Percentiles rank a stretch among this genome's conserved stretches.
phyloP scores from a whole-genome alignment of 106 monocot genomes.

The Dactylorhiza incarnata region DNA sequence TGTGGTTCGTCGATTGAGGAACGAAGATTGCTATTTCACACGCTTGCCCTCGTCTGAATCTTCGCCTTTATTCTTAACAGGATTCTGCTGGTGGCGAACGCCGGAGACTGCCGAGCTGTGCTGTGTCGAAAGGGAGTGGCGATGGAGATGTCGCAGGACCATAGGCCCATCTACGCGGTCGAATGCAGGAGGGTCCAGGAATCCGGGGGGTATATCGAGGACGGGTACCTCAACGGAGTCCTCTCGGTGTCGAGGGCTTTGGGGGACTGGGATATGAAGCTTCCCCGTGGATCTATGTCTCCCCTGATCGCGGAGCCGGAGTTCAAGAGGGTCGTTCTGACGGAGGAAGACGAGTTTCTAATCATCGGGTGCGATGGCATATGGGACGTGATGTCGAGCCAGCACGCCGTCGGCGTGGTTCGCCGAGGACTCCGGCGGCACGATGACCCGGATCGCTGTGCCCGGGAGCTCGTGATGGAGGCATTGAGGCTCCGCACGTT shows the following conservation, averaged over 20 bases:
- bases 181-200: conserved; percentile 38
- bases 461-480: conserved; percentile 52
- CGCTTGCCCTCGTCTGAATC: not conserved
- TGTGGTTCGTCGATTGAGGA: not conserved
- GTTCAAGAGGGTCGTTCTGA: conserved; percentile 23
- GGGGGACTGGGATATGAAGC: conserved; percentile 65
- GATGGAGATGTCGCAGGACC: conserved; percentile 55
- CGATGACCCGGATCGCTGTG: conserved; percentile 46
- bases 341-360: conserved; percentile 63
- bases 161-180: conserved; percentile 29
- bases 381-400: conserved; percentile 74
- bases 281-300: conserved; percentile 28
- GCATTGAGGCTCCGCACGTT: conserved; percentile 46
- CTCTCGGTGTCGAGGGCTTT: conserved; percentile 52
- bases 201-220: conserved; percentile 42
- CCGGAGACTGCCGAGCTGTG: conserved; percentile 65
- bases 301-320: conserved; percentile 61
- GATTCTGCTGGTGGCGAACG: conserved; percentile 52
- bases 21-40: not conserved
- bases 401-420: conserved; percentile 44
- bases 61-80: conserved; percentile 11
- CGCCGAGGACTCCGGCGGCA: conserved; percentile 37
- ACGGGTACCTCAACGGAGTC: conserved; percentile 58
- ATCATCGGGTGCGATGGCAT: conserved; percentile 70
- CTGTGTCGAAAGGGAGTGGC: conserved; percentile 48